Base-by-base conservation (phyloP, 768 basidiomycete species). In the Daedaleopsis sinensis region DNA sequence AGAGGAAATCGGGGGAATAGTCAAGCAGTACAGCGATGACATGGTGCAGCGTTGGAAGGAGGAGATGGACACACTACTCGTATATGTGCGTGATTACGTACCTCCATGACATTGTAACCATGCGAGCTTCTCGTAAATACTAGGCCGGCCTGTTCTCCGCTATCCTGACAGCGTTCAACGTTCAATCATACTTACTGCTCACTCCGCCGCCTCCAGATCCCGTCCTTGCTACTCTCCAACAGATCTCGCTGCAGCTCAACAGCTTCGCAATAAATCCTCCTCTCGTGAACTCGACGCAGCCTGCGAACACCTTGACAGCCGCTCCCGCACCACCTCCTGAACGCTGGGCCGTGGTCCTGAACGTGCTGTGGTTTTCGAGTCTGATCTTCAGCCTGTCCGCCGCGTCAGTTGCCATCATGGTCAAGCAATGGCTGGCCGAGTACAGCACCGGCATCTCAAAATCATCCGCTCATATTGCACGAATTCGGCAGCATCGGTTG, bases 131-230 rank as follows among this genome's bases (percentile, higher is more conserved):
- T 13, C 21, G 19, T 21, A n/a, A n/a, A 11, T 21, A n/a, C 9
- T 9, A 65, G 69, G 65, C 67, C 35, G 69, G 61, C 49, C 60
- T 68, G 4, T 70, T 70, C 44, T 70, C 69, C 19, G 69, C 61
- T 1, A 47, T 70, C 7, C 51, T 68, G 13, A 59, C 66, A 2
- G 49, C 65, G 21, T 70, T 70, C 54, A 48, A 55, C 19, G 42
- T 58, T 21, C 54, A 61, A 44, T 61, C 61, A 11, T 64, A 55
- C 16, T 6, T 13, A 15, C 21, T 49, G 16, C 59, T 70, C 5
- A 57, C 55, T n/a, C 50, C 46, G 1, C 23, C n/a, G 19, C 18
- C 23, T 24, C 19, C 52, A 36, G 18, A 19, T n/a, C 35, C 48
- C 9, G 27, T 19, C 15, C 24, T 51, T 51, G 44, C 62, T 38